A percentile compares a stretch with the other conserved stretches of the same genome.
Conservation (phyloP, 2,329 filamentous ascomycete genomes). For the Phoma sp. region DNA sequence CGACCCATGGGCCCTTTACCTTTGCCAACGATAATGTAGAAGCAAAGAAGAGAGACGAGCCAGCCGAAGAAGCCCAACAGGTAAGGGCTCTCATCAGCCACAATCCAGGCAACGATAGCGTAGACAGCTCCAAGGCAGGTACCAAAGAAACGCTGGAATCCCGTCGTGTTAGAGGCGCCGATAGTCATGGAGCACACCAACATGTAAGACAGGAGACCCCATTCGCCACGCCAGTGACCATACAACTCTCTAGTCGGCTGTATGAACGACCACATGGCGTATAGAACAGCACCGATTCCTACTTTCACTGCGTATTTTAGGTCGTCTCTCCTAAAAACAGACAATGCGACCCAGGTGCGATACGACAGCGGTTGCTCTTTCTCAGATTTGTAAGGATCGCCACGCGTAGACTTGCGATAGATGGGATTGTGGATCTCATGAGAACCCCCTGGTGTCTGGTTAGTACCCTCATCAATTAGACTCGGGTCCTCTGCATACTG, state of each 20-base stretch:
- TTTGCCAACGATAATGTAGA: conserved; percentile 85
- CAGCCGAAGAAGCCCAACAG: conserved; percentile 82
- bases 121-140: conserved; percentile 81
- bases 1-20: conserved; percentile 89
- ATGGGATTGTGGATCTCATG: conserved; percentile 48
- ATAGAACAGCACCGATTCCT: conserved; percentile 85
- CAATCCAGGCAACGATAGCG: conserved; percentile 78
- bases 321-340: conserved; percentile 68
- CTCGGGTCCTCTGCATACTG: conserved; percentile 27
- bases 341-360: conserved; percentile 61
- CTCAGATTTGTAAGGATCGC: conserved; percentile 37
- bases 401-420: conserved; percentile 35
- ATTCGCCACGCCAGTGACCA: conserved; percentile 89
- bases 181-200: conserved; percentile 98
- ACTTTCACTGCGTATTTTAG: conserved; percentile 89
- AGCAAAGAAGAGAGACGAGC: conserved; percentile 80
- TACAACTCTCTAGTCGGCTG: conserved; percentile 79
- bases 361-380: conserved; percentile 50
- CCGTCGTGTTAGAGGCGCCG: conserved; percentile 92
- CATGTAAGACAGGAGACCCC: conserved; percentile 97
- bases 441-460: conserved; percentile 37
- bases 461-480: conserved; percentile 33
- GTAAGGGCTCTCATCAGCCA: conserved; percentile 75
- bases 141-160: conserved; percentile 82
- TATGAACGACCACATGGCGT: conserved; percentile 88